Base-by-base conservation (phyloP, 176 grass and related monocot genomes). In the Calamus simplicifolius region DNA sequence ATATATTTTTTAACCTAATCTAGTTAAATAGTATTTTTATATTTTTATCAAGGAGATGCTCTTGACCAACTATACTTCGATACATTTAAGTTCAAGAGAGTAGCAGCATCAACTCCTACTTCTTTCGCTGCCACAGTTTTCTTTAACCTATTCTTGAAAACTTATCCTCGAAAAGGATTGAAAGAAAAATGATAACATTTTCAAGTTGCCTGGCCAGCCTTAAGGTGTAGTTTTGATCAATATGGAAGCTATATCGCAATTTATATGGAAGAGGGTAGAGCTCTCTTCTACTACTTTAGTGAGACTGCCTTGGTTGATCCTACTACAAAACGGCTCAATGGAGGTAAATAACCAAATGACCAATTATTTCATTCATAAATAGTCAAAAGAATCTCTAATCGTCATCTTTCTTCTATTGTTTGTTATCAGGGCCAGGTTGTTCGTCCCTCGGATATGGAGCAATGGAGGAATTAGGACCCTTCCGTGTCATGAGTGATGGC, bases 401-500 rank as follows among this genome's bases (percentile, higher is more conserved):
- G 35, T 43, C 35, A 3, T 13, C 35, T 27, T 28, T 61, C 7
- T 4, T 16, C 5, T 52, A 2, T 10, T 10, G 17, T 27, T 23
- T 23, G 21, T 23, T 23, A n/a, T 23, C 19, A 56, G 89, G 93
- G 0, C 93, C 93, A 0, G 93, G 93, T 27, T 92, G 93, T 68
- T 97, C 93, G 51, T 97, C 93, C 56, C 57, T 97, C n/a, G 93
- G 93, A 49, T 85, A 73, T 66, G 93, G 93, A 1, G 93, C 93
- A 19, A 91, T 97, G 87, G 84, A 91, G 75, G 93, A 97, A 61
- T 58, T 91, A 2, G 93, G 93, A 17, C 87, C 93, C 18, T 97
- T 97, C 64, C 84, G 93, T 25, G 86, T 96, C 55, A 80, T 67
- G 80, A 91, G 84, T 76, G 84, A 91, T 68, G 93, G 93, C 16